Base-by-base conservation (phyloP, 768 basidiomycete genomes). In the Suillus americanus region DNA sequence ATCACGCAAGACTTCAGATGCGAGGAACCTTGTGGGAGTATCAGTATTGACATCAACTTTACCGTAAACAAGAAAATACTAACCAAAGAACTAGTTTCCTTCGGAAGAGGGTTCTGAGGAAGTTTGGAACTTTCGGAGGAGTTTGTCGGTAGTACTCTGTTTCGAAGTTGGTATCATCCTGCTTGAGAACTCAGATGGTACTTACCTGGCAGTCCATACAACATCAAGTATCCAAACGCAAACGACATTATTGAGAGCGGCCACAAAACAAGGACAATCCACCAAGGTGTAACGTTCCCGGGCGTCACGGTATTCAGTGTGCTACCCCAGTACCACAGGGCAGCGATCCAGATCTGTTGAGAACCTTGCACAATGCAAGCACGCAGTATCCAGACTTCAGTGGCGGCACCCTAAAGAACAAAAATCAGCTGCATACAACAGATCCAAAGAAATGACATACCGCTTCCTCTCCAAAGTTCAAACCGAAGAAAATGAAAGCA, bases 401-500 rank as follows among this genome's bases (percentile, higher is more conserved):
- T 96, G 1, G 95, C 94, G 62, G 95, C 94, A 71, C 95, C 95
- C 87, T 92, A 70, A 46, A 37, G 14, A 50, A 67, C 38, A 50
- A 51, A 28, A 53, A 37, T 67, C 62, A 68, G 70, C 46, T 63
- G 16, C 51, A 64, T 57, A 48, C 62, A 33, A 35, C 54, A 30
- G 37, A n/a, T 55, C 10, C n/a, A 18, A 55, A 40, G 40, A 13
- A 25, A n/a, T 8, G 46, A 79, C 83, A 59, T 76, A 91, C 91
- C 20, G 95, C 95, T 83, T 97, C 95, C 80, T 97, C 95, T 75
- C 95, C 95, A 74, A 97, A 97, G 77, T 97, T 97, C 66, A 96
- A 83, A 72, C 95, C 95, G 71, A 97, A 97, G 85, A 94, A 96
- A 57, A 88, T 79, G 83, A 97, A 97, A 13, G 93, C 90, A 37